Conservation (phyloP, 768 basidiomycete genomes). For the Kwoniella bestiolae region DNA sequence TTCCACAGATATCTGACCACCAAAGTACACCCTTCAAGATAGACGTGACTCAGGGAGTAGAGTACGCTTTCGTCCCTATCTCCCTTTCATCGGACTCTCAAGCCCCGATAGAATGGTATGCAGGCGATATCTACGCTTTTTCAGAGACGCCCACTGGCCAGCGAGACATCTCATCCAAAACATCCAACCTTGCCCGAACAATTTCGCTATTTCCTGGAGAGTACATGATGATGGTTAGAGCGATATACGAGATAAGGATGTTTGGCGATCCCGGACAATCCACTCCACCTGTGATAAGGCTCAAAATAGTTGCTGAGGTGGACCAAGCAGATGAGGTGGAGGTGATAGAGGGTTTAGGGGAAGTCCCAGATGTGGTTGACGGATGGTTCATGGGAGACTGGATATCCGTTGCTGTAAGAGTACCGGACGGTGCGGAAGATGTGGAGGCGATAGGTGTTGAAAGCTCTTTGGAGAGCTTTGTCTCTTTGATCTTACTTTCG, state of each 20-base stretch:
- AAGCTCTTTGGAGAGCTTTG: neutral
- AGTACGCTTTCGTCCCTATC: conserved; percentile 70
- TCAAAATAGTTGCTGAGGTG: conserved; percentile 63
- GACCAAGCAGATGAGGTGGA: conserved; percentile 45
- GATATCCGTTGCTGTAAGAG: conserved; percentile 64
- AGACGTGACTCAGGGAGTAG: conserved; percentile 72
- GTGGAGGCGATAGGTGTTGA: conserved; percentile 25
- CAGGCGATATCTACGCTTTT: conserved; percentile 84
- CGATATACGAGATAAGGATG: conserved; percentile 85
- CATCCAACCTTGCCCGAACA: conserved; percentile 64
- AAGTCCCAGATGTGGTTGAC: conserved; percentile 71
- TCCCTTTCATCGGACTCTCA: conserved; percentile 27
- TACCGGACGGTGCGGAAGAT: conserved; percentile 60
- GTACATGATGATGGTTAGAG: conserved; percentile 76
- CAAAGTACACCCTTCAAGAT: conserved; percentile 63
- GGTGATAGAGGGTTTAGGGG: conserved; percentile 62
- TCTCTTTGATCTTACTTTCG: conserved; percentile 1
- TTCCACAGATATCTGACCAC: conserved; percentile 61
- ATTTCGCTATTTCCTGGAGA: conserved; percentile 60
- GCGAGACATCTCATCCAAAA: conserved; percentile 57
- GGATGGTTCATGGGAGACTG: conserved; percentile 74
- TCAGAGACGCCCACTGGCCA: conserved; percentile 50
- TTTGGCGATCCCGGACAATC: conserved; percentile 72
- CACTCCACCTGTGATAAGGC: conserved; percentile 64
- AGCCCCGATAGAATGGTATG: conserved; percentile 67